These are phyloP conservation scores for Boletus tylopilopsis DNA, from an alignment of 768 basidiomycete genomes.

Conservation along the genomic window DNA sequence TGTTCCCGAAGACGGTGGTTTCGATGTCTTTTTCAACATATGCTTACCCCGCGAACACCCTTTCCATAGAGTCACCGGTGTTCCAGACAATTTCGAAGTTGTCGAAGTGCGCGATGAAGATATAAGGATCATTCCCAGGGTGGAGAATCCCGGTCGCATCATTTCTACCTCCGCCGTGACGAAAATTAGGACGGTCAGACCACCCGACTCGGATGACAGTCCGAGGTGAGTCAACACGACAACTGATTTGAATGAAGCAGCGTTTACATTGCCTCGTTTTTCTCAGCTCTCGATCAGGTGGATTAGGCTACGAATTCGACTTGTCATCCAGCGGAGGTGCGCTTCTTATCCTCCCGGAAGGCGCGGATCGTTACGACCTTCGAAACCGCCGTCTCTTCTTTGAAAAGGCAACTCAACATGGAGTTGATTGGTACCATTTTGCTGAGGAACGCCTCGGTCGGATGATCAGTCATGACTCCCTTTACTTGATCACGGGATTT, in stretches of 20 bases:
- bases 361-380: conserved; percentile 21
- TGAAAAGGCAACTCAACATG: conserved; percentile 18
- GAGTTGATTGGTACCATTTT: conserved; percentile 25
- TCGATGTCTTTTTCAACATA: conserved; percentile 37
- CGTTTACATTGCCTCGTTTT: neutral
- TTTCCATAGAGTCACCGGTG: conserved; percentile 3
- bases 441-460: conserved; percentile 11
- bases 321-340: conserved; percentile 25
- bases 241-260: neutral
- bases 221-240: neutral
- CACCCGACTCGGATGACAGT: neutral
- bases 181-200: neutral
- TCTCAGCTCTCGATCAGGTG: neutral
- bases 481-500: conserved; percentile 23
- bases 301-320: conserved; percentile 4
- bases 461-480: conserved; percentile 14
- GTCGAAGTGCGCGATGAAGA: conserved; percentile 10
- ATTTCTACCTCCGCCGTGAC: conserved; percentile 4
- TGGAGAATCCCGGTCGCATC: conserved; percentile 1
- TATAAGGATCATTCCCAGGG: neutral
- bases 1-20: conserved; percentile 27
- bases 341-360: conserved; percentile 32
- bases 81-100: conserved; percentile 27
- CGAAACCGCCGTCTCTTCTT: conserved; percentile 16
- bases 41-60: conserved; percentile 30